Conservation (phyloP, 225 moss, liverwort and hornwort genomes). For the Asterella californica region DNA sequence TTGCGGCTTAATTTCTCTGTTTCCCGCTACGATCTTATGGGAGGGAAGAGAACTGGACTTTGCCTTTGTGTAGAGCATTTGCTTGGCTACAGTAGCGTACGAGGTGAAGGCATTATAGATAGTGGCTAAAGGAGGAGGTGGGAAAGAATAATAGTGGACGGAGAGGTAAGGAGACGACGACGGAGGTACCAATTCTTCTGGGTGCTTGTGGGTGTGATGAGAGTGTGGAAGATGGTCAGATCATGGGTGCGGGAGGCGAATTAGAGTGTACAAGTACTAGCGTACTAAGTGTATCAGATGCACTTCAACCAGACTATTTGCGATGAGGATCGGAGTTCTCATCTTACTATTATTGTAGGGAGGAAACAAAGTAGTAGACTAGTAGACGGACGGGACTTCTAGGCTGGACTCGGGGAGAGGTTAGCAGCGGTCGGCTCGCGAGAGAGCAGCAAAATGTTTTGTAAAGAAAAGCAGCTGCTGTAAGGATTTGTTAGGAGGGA, state of each 20-base stretch:
- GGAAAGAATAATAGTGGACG: neutral
- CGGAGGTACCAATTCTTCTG: neutral
- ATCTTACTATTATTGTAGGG: neutral
- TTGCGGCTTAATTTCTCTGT: neutral
- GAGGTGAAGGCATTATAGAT: neutral
- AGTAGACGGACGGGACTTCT: neutral
- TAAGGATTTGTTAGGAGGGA: neutral
- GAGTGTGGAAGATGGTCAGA: neutral
- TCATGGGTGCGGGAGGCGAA: neutral
- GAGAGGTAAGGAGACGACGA: neutral
- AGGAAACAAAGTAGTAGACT: neutral
- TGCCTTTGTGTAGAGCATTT: neutral
- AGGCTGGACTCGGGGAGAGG: neutral
- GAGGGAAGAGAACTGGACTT: neutral
- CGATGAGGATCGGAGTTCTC: constrained; percentile 4
- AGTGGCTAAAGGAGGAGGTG: neutral
- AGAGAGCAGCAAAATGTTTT: neutral
- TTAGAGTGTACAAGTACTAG: neutral
- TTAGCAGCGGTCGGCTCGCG: neutral
- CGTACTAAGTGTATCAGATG: neutral
- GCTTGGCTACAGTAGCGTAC: neutral
- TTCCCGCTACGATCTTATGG: neutral
- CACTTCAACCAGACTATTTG: neutral
- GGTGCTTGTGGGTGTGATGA: neutral
- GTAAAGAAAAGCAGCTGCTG: neutral